Evolutionary conservation across 2,329 filamentous ascomycete genomes (phyloP).

Genomic region (Acrodontium crateriforme): DNA sequence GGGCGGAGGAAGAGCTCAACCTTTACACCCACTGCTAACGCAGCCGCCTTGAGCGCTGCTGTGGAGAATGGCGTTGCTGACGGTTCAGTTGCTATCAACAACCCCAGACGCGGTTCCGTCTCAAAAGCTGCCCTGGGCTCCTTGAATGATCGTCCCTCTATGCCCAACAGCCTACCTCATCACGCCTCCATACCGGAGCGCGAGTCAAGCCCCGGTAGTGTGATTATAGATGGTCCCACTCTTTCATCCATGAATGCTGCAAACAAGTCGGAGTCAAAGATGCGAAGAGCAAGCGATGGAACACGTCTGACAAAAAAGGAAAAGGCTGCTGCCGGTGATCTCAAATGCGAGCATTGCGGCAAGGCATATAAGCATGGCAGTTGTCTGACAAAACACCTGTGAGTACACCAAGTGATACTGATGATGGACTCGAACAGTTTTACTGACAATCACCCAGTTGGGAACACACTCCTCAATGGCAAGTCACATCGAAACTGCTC

Average conservation of each 20-base stretch:
- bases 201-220: constrained; percentile 24
- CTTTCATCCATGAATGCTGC: constrained; percentile 35
- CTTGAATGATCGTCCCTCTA: constrained; percentile 42
- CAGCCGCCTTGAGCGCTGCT: constrained; percentile 61
- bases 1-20: constrained; percentile 87
- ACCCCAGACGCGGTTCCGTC: constrained; percentile 50
- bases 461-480: constrained; percentile 99
- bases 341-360: constrained; percentile 94
- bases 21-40: constrained; percentile 58
- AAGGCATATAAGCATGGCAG: constrained; percentile 99
- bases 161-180: constrained; percentile 52
- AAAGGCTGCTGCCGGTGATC: constrained; percentile 68
- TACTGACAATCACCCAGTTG: constrained; percentile 49
- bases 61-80: constrained; percentile 46
- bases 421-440: constrained; percentile 1
- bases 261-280: constrained; percentile 37
- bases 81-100: constrained; percentile 43
- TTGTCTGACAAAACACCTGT: constrained; percentile 99
- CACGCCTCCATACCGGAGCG: constrained; percentile 23
- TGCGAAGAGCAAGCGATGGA: constrained; percentile 66
- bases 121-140: constrained; percentile 43
- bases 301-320: constrained; percentile 70
- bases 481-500: constrained; percentile 87
- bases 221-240: constrained; percentile 56
- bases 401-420: constrained; percentile 38